Percentiles rank a stretch among this genome's conserved stretches.
Evolutionary conservation across 2,329 filamentous ascomycete genomes (phyloP).

Genomic region (Talaromyces sp.): DNA sequence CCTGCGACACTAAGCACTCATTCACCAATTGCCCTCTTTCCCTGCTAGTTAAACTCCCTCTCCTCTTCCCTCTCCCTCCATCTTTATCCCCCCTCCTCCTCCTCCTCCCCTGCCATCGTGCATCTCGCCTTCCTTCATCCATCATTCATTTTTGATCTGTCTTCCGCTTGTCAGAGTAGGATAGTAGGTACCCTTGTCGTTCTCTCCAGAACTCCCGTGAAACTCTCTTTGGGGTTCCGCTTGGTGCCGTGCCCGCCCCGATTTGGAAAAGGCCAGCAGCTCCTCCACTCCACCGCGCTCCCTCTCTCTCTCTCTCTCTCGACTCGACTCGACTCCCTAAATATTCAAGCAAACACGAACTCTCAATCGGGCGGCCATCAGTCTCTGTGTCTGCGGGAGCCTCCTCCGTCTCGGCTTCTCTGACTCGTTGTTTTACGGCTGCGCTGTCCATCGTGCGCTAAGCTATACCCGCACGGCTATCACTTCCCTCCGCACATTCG

Average conservation of each 20-base stretch:
- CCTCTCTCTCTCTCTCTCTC: slow-evolving; percentile 3
- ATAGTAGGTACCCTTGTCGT: slow-evolving; percentile 24
- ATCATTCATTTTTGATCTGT: slow-evolving; percentile 42
- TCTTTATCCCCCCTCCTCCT: slow-evolving; percentile 15
- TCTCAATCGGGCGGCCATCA: not conserved
- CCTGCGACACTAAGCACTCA: not conserved
- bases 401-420: slow-evolving; percentile 19
- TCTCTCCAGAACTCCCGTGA: slow-evolving; percentile 16
- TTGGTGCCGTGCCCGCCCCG: slow-evolving; percentile 10
- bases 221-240: slow-evolving; percentile 12
- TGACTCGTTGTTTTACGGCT: not conserved
- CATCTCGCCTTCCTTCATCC: slow-evolving; percentile 25
- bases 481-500: slow-evolving; percentile 14
- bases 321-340: not conserved
- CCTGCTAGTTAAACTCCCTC: slow-evolving; percentile 12
- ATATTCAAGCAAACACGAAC: not conserved
- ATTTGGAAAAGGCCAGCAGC: slow-evolving; percentile 13
- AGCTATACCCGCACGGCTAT: not conserved
- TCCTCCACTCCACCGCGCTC: slow-evolving; percentile 6
- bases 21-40: not conserved
- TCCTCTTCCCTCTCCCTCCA: slow-evolving; percentile 14
- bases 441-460: not conserved
- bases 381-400: slow-evolving; percentile 13
- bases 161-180: slow-evolving; percentile 21
- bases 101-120: slow-evolving; percentile 17